Evolutionary conservation across 805 yeast genomes (phyloP), one percentile per base, ranked within the genome.

Genomic region (Barnettozyma vustinii): DNA sequence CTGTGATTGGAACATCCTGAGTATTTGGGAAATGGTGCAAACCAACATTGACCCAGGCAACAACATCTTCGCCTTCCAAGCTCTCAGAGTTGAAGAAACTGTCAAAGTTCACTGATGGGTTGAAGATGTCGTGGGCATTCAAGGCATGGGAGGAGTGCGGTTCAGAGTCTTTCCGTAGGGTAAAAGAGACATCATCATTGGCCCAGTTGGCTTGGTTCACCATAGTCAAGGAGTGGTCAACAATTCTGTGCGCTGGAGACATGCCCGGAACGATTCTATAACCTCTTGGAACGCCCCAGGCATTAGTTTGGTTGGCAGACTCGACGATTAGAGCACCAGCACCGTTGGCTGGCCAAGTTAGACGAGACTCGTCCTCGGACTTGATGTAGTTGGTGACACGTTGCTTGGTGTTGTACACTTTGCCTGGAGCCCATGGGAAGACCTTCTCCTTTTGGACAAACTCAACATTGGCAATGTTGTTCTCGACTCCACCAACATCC

Each of bases 21-120:
- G 64, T 57, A 47, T 57, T 61, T 51, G 65, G 65, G 42, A 62
- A 52, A 44, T 62, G 65, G 40, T 62, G 65, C 19, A 62, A 45
- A 25, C 59, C 65, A 25, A 62, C 44, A 47, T 58, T 62, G 37
- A 61, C 49, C 65, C 65, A 62, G n/a, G 54, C 56, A 18, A 62
- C 65, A 21, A 62, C 40, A 42, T 62, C 65, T 45, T 58, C 64
- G 30, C 63, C 64, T 27, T 46, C 59, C 19, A 61, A 23, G 39
- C 40, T 52, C 42, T 61, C 66, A 40, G 56, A 60, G 46, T 61
- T 61, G 19, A 62, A 49, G 53, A 55, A 62, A 2, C 33, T 32
- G 44, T 49, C 42, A 30, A 62, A 61, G 32, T 57, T 40, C 15
- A 60, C 59, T n/a, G 50, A 36, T 41, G 66, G 65, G 35, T 61